Percentiles rank a stretch among this genome's conserved stretches.
These are phyloP conservation scores for Suaeda aralocaspica DNA, from an alignment of 148 eudicot genomes.

Conservation along the genomic window DNA sequence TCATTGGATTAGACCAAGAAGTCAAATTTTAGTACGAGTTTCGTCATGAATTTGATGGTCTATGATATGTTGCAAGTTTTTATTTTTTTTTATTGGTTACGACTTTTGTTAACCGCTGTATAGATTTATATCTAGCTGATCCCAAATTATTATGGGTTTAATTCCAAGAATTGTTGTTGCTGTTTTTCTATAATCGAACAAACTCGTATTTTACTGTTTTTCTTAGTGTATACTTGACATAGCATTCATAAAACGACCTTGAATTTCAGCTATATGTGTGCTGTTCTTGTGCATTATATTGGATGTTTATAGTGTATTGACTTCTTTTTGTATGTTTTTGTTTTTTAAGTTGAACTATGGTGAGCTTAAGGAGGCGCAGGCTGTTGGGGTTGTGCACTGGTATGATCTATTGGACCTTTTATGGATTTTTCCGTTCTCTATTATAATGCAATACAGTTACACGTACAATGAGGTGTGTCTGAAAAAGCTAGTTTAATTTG, in stretches of 20 bases:
- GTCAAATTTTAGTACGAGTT: not conserved
- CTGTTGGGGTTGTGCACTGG: conserved; percentile 41
- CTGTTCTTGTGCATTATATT: not conserved
- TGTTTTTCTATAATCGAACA: too few species aligned
- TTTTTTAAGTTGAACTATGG: conserved; percentile 32
- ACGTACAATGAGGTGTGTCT: too few species aligned
- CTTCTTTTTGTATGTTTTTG: not conserved
- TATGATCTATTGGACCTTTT: not conserved
- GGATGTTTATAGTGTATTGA: not conserved
- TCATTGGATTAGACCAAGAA: not conserved
- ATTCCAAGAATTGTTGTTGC: too few species aligned
- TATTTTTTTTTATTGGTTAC: too few species aligned
- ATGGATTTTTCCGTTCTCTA: not conserved
- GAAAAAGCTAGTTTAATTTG: not conserved
- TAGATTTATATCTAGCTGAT: too few species aligned
- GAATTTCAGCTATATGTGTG: not conserved
- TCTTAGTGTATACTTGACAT: not conserved
- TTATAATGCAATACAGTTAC: too few species aligned
- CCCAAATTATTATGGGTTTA: too few species aligned
- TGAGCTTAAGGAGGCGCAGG: conserved; percentile 47
- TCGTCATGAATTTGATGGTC: not conserved
- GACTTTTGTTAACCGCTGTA: too few species aligned
- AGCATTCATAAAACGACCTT: not conserved
- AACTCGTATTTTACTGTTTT: too few species aligned
- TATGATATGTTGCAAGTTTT: too few species aligned